Conservation (phyloP, 2,329 filamentous ascomycete genomes). For the Fusarium luffae region DNA sequence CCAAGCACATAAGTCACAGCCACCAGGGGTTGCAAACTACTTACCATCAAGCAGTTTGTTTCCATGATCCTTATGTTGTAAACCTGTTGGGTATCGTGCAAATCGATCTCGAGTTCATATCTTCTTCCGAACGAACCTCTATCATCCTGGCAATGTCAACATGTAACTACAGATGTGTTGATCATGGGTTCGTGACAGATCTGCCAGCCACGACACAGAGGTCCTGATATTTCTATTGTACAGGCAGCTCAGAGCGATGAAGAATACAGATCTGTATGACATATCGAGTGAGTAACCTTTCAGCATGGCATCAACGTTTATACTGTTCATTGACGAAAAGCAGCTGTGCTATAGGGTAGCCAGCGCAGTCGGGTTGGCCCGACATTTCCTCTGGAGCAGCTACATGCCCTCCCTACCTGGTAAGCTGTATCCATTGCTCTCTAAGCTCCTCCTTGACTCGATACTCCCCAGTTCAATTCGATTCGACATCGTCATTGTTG, state of each 20-base stretch:
- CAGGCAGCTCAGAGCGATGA: no score
- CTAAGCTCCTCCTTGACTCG: neutral
- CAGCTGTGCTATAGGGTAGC: neutral
- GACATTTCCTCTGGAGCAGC: neutral
- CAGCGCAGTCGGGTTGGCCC: no score
- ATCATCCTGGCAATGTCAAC: no score
- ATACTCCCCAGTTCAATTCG: no score
- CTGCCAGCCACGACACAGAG: neutral
- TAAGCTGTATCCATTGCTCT: neutral
- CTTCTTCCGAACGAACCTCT: no score
- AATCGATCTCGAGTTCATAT: no score
- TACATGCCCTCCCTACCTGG: neutral
- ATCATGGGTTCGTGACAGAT: neutral
- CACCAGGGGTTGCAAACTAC: no score
- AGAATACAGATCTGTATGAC: no score
- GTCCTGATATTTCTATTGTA: neutral
- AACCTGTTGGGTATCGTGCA: no score
- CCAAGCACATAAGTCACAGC: neutral
- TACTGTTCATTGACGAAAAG: neutral
- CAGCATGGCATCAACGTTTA: neutral
- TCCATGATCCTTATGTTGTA: neutral
- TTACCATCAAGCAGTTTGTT: neutral
- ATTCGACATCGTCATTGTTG: neutral
- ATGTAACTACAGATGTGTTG: no score
- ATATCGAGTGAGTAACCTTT: neutral